A percentile compares a stretch with the other conserved stretches of the same genome.
Evolutionary conservation across 768 basidiomycete species (phyloP).

Genomic region (Cystobasidium tubakii): DNA sequence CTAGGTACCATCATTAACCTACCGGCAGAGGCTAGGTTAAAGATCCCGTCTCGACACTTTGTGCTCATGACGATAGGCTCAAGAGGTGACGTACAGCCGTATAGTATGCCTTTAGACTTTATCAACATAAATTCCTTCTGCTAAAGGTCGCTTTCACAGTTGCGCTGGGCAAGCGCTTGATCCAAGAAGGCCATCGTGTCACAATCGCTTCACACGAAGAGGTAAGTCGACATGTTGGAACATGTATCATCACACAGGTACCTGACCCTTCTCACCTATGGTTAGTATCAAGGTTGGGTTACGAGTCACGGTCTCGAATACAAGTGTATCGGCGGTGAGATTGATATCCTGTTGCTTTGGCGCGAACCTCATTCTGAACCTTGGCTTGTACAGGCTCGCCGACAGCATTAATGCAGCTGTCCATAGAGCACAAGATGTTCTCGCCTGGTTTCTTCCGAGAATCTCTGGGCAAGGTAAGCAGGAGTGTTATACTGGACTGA

Average conservation of each 20-base stretch:
- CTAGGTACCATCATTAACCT: background rate
- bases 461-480: slow-evolving; percentile 66
- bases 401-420: slow-evolving; percentile 92
- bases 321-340: slow-evolving; percentile 49
- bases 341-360: background rate
- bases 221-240: background rate
- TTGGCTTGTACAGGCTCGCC: slow-evolving; percentile 95
- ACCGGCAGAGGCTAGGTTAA: background rate
- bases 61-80: slow-evolving; percentile 74
- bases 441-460: slow-evolving; percentile 91
- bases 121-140: no score
- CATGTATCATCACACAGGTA: background rate
- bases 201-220: slow-evolving; percentile 82
- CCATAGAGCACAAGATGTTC: slow-evolving; percentile 94
- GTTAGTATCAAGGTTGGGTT: slow-evolving; percentile 82
- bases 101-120: slow-evolving; percentile 57
- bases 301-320: slow-evolving; percentile 75
- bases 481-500: background rate
- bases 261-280: background rate
- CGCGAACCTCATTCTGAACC: no score
- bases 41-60: background rate
- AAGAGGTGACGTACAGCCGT: slow-evolving; percentile 94
- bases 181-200: slow-evolving; percentile 78
- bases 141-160: slow-evolving; percentile 47
- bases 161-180: slow-evolving; percentile 83